Evolutionary conservation across 192 early-diverging fungal species (phyloP).

Genomic region (Jimgerdemannia lactiflua): DNA sequence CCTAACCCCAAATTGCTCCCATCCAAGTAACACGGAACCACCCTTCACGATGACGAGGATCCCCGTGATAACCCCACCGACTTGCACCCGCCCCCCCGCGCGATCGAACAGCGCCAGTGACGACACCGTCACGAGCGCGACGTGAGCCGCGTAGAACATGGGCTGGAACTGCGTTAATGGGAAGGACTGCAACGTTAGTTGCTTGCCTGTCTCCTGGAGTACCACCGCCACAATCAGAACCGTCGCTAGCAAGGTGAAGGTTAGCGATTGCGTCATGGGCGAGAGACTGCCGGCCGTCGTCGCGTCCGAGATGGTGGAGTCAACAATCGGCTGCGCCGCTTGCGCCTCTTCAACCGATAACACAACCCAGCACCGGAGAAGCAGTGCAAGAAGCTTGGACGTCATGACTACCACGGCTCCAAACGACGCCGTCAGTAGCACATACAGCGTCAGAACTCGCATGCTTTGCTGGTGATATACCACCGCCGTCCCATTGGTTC

Average conservation of each 20-base stretch:
- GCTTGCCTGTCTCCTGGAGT: constrained; percentile 19
- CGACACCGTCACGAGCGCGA: constrained; percentile 17
- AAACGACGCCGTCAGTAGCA: constrained; percentile 12
- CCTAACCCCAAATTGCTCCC: background rate
- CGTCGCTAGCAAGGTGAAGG: background rate
- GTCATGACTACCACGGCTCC: constrained; percentile 10
- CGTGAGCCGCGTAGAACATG: constrained; percentile 21
- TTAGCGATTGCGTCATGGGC: constrained; percentile 1
- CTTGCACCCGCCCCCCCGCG: background rate
- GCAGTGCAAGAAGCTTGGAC: constrained; percentile 12
- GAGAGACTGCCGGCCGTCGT: constrained; percentile 4
- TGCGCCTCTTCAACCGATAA: background rate
- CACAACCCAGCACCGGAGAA: constrained; percentile 5
- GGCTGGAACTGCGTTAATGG: constrained; percentile 19
- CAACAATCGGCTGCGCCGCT: background rate
- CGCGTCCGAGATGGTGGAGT: constrained; percentile 1
- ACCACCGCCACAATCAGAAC: constrained; percentile 7
- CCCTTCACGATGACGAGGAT: constrained; percentile 11
- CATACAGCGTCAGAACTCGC: constrained; percentile 5
- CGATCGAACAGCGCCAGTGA: constrained; percentile 9
- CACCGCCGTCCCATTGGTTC: background rate
- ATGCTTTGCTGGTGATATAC: background rate
- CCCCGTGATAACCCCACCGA: constrained; percentile 1
- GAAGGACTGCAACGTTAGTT: constrained; percentile 14
- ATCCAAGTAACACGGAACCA: background rate